Conservation (phyloP, 2,329 filamentous ascomycete genomes). For the Ceratocystis eucalypticola region DNA sequence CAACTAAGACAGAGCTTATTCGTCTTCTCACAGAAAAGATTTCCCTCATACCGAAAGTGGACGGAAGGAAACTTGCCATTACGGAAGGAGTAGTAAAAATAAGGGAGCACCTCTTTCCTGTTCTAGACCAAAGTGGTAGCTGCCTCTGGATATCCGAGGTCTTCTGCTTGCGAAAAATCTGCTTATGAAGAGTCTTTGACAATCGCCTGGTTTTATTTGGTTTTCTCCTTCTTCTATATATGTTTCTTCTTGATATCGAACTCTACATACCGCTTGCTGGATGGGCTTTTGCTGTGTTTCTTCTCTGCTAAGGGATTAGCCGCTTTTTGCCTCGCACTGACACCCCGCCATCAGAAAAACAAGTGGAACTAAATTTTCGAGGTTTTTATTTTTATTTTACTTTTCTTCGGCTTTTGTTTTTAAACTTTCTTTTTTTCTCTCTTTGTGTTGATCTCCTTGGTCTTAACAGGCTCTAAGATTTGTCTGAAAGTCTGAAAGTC, state of each 20-base stretch:
- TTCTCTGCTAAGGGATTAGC: constrained; percentile 4
- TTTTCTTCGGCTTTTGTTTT: not conserved
- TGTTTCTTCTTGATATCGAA: not conserved
- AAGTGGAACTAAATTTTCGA: constrained; percentile 9
- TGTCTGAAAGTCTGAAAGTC: not conserved
- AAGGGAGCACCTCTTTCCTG: not conserved
- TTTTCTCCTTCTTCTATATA: not conserved
- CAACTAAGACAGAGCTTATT: no score
- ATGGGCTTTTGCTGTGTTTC: not conserved
- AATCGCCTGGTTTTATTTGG: no score
- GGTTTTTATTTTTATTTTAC: not conserved
- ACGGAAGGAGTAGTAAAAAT: not conserved
- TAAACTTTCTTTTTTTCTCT: not conserved
- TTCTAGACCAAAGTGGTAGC: not conserved
- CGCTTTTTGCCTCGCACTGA: constrained; percentile 10
- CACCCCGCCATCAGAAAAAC: constrained; percentile 12
- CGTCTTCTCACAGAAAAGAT: not conserved
- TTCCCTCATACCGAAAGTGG: constrained; percentile 6
- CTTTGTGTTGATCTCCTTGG: not conserved
- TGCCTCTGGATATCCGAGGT: not conserved
- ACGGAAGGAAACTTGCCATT: not conserved
- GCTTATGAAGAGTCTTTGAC: not conserved
- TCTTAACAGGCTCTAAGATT: not conserved
- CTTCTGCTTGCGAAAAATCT: not conserved
- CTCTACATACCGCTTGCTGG: no score